Evolutionary conservation across 139 green algal species (phyloP), one percentile per base, ranked within the genome.

Genomic region (Chlorella sorokiniana): DNA sequence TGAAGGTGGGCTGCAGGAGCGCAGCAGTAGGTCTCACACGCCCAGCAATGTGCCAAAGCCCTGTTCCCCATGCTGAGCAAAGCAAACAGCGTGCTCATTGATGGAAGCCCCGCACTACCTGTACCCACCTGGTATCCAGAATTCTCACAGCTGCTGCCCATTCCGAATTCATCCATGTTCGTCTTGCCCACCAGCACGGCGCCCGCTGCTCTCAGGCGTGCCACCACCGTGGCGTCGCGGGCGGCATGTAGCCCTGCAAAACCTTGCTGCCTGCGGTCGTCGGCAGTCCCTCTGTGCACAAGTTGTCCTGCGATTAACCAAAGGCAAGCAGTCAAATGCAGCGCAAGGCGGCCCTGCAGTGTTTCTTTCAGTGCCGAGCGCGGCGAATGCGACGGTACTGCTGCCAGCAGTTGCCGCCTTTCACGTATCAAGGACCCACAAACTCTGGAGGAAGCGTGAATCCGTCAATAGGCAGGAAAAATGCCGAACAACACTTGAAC

Each of bases 91-190:
- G n/a, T 16, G 1, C 18, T n/a, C 20, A 3, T 2, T 40, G 14
- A 40, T 29, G 7, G 1, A 44, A 27, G 3, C 33, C 29, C 38
- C 4, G 4, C 33, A 75, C 3, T 27, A 4, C 5, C 45, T n/a
- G 9, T 33, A 42, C 62, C 7, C 7, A 95, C 92, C 86, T 97
- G 89, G 85, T 91, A 98, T 0, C 90, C 92, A 0, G 91, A 97
- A 81, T 93, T 94, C 77, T 99, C 97, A 4, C 94, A 98, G 27
- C 86, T 95, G 89, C 85, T 95, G 61, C 97, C 97, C 97, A 99
- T 99, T 67, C 95, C 96, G 83, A 99, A 99, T 81, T 98, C 95
- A 69, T 99, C 97, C 89, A 97, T 91, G 90, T 99, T 99, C 23
- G 94, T 97, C 86, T 99, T 99, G 38, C 97, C 97, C 38, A 99